A percentile compares a stretch with the other conserved stretches of the same genome.
Conservation (phyloP, 1,139 yeast genomes). For the Geotrichum macrosporum region DNA sequence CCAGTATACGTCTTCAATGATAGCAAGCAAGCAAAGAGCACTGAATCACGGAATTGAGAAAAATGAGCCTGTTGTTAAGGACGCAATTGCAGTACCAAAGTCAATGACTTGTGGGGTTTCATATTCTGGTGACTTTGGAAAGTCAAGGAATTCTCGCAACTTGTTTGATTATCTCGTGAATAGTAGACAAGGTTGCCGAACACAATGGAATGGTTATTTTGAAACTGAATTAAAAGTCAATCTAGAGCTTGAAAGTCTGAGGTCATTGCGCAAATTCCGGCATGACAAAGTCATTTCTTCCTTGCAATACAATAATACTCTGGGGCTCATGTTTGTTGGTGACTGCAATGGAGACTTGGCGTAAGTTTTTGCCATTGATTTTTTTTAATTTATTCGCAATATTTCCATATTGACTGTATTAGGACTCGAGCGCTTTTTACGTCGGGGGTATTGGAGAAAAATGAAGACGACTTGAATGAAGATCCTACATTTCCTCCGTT, state of each 20-base stretch:
- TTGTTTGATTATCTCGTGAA: neutral
- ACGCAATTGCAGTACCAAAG: neutral
- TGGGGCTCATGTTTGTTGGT: too few relatives aligned
- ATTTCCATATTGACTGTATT: too few relatives aligned
- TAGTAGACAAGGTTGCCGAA: neutral
- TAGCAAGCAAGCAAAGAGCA: neutral
- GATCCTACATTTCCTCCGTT: too few relatives aligned
- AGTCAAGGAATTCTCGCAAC: neutral
- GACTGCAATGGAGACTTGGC: too few relatives aligned
- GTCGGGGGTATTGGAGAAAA: too few relatives aligned
- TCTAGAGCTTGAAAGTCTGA: neutral
- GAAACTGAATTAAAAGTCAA: neutral
- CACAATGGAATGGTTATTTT: neutral
- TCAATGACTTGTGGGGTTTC: neutral
- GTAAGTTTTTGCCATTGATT: too few relatives aligned
- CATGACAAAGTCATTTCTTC: too few relatives aligned
- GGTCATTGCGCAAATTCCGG: too few relatives aligned
- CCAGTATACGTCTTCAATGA: neutral
- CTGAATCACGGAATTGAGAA: neutral
- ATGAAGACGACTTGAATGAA: too few relatives aligned
- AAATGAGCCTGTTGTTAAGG: neutral
- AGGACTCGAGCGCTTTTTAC: too few relatives aligned
- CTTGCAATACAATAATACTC: too few relatives aligned
- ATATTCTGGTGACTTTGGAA: neutral
- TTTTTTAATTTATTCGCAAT: too few relatives aligned